Base-by-base conservation (phyloP, 805 yeast species). In the Teunomyces stri region DNA sequence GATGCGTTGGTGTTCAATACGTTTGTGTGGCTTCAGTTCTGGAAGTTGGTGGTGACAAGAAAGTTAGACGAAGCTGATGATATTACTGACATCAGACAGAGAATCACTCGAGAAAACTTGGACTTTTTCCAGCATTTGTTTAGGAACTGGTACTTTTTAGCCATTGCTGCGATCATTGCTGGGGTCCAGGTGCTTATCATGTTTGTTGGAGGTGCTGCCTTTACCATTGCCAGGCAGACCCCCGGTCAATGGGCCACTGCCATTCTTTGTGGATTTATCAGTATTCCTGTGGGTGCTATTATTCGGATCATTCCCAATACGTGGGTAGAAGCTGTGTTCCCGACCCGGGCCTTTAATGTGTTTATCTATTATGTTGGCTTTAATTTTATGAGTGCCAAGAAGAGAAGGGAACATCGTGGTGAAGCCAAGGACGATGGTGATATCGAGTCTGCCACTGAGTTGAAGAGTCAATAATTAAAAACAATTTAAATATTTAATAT, bases 121-220 rank as follows among this genome's bases (percentile, higher is more conserved):
- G 87, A 94, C 67, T 87, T 94, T 66, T 85, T 88, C 58, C 84
- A 82, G 54, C 92, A 92, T 55, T 72, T 95, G 49, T 80, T 81
- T 68, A 79, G 90, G 65, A 94, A 94, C 65, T 81, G 80, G 73
- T 90, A 88, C 66, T 94, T 94, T 68, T 68, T 90, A 40, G 72
- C 65, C 5, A 91, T 94, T 57, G 82, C 86, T 18, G 58, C 65
- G 2, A 73, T 94, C 42, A 90, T 94, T 65, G 94, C 84, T 27
- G 91, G 87, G 4, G 80, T 83, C 68, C 99, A 94, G 70, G 73
- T 90, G 3, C 66, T 92, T 45, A 92, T 94, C 57, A 94, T 94
- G 98, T 87, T 84, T 68, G 92, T 89, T 52, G 99, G 99, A 46
- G 99, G 99, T 47, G 87, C 92, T 36, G 97, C 99, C 0, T 94